These are phyloP conservation scores for Senna tora DNA, from an alignment of 306 rosid species.

Conservation along the genomic window DNA sequence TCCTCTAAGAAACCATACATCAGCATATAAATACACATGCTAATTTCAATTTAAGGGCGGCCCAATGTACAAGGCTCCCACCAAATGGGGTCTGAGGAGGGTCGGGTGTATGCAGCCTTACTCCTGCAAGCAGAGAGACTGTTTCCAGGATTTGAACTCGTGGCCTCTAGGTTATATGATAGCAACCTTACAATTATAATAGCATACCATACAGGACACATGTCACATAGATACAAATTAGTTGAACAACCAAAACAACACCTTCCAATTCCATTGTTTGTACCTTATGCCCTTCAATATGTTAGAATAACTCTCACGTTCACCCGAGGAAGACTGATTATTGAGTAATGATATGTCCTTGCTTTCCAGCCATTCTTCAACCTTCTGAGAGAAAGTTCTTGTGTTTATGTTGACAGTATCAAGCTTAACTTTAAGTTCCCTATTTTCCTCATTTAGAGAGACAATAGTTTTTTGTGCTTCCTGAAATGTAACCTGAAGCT, in stretches of 20 bases:
- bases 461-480: conserved; percentile 48
- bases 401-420: conserved; percentile 47
- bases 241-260: conserved; percentile 27
- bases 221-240: conserved; percentile 19
- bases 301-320: conserved; percentile 37
- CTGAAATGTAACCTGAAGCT: conserved; percentile 57
- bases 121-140: no score
- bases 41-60: no score
- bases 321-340: conserved; percentile 34
- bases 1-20: not conserved
- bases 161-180: no score
- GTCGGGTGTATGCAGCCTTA: no score
- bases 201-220: no score
- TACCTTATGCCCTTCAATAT: conserved; percentile 58
- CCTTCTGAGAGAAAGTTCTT: conserved; percentile 56
- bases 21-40: conserved; percentile 8
- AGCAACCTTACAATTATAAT: no score
- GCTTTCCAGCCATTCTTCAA: conserved; percentile 65
- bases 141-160: no score
- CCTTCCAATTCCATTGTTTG: conserved; percentile 21
- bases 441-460: conserved; percentile 60
- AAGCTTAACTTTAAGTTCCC: conserved; percentile 59
- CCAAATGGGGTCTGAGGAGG: no score
- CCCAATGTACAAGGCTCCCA: no score
- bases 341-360: conserved; percentile 39